A percentile compares a stretch with the other conserved stretches of the same genome.
Evolutionary conservation across 202 grass and related monocot genomes (phyloP).

Genomic region (Carex sylvatica): DNA sequence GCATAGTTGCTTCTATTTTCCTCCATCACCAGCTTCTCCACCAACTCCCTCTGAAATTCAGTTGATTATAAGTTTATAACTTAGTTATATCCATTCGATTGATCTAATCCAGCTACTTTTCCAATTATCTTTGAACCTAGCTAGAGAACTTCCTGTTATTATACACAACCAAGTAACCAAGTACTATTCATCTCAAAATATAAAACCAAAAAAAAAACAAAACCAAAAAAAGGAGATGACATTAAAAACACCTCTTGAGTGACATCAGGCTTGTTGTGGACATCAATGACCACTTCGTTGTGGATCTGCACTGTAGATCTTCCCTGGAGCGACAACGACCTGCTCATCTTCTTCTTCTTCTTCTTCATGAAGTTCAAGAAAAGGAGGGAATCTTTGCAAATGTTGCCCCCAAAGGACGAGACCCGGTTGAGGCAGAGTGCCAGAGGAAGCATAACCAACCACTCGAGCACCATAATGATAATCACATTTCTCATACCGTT

Average conservation of each 20-base stretch:
- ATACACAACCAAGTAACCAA: neutral
- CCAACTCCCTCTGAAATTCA: conserved; percentile 38
- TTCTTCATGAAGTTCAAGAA: conserved; percentile 55
- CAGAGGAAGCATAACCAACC: conserved; percentile 52
- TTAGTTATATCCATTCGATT: neutral
- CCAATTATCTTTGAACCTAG: no score
- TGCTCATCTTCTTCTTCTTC: conserved; percentile 38
- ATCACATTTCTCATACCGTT: conserved; percentile 65
- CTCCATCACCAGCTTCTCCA: conserved; percentile 38
- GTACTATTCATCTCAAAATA: neutral
- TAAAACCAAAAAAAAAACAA: no score
- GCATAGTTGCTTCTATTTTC: conserved; percentile 34
- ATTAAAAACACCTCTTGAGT: conserved; percentile 53
- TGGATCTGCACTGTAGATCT: neutral
- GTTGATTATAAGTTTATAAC: no score
- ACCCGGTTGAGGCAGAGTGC: conserved; percentile 60
- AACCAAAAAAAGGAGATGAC: neutral
- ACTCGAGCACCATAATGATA: conserved; percentile 77
- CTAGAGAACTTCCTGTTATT: no score
- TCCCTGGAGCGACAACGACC: conserved; percentile 25
- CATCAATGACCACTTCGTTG: conserved; percentile 43
- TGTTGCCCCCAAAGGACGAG: conserved; percentile 35
- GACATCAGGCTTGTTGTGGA: conserved; percentile 46
- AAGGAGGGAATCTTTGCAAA: conserved; percentile 39
- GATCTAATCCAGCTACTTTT: neutral